These are phyloP conservation scores for Postia placenta DNA, from an alignment of 768 basidiomycete species.

Conservation along the genomic window DNA sequence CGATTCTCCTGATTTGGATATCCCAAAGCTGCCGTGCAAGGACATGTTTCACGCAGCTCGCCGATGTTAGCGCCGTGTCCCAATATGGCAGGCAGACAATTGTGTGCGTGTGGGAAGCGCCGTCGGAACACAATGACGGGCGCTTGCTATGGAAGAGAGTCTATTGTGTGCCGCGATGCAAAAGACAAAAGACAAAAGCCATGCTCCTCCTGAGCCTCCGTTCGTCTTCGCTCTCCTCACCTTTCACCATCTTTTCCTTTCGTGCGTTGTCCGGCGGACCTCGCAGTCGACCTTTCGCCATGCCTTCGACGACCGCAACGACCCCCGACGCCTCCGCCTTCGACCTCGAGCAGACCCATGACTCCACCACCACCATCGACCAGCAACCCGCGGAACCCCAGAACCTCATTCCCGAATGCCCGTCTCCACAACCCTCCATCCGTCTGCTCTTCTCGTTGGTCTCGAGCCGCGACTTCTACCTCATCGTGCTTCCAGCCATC, in stretches of 20 bases:
- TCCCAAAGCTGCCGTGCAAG: no score
- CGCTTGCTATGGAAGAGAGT: conserved; percentile 9
- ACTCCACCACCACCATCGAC: conserved; percentile 15
- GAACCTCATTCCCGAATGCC: conserved; percentile 14
- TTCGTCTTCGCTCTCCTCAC: conserved; percentile 13
- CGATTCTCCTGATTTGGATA: no score
- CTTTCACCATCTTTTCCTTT: conserved; percentile 9
- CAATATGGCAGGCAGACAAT: conserved; percentile 2
- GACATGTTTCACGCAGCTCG: no score
- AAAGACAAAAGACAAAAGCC: conserved; percentile 26
- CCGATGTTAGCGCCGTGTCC: neutral
- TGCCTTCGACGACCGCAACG: conserved; percentile 15
- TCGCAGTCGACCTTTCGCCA: conserved; percentile 19
- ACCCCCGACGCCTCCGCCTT: conserved; percentile 16
- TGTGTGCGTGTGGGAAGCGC: conserved; percentile 11
- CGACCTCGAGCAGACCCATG: conserved; percentile 11
- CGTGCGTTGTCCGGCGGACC: conserved; percentile 21
- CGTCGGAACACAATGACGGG: conserved; percentile 8
- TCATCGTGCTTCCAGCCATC: conserved; percentile 60
- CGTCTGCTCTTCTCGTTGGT: conserved; percentile 64
- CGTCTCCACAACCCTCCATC: conserved; percentile 43
- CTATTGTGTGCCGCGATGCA: conserved; percentile 11
- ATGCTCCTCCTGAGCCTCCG: conserved; percentile 11
- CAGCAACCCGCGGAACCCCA: conserved; percentile 20
- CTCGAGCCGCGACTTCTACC: conserved; percentile 46